Base-by-base conservation (phyloP, 2,329 filamentous ascomycete species). In the Periconia sp. region DNA sequence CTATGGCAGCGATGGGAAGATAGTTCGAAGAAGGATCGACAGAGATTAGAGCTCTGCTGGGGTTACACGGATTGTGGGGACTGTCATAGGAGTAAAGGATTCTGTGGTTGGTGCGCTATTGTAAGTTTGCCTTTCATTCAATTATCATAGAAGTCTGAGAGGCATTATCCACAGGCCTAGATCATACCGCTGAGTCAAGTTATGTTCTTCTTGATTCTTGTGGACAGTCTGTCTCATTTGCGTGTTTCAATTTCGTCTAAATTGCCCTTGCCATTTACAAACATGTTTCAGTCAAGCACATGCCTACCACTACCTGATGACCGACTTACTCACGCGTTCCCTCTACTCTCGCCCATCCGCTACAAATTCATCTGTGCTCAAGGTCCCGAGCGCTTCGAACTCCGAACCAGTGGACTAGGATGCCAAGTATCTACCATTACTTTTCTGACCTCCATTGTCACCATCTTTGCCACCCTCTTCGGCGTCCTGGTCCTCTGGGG, bases 391-490 rank as follows among this genome's bases (percentile, higher is more conserved):
- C 66, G 73, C 36, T 77, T 71, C 43, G 74, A 77, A 46, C 61
- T 77, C 5, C 67, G 74, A 3, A 77, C 74, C 8, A 57, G 59
- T 13, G 63, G 72, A 5, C 54, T 77, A 1, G 74, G 74, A 15
- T 77, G 74, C 47, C 67, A 71, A 37, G 74, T 74, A 35, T 76
- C 73, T 0, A 76, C 74, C 5, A 73, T 72, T 6, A 76, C 73
- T 0, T 66, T 76, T 18, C 56, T 77, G 23, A 72, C 71, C 25
- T 63, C 72, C 4, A 52, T 76, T 13, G 63, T 73, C 6, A 73
- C 74, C 2, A 67, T 76, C 30, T 63, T 74, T 24, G 66, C 61
- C 19, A 76, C 73, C 0, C 47, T 76, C 3, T 63, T 66, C 10
- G 72, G 66, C 2, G 46, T 74, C 1, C 7, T 70, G 1, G 45